Percentiles rank a stretch among this genome's conserved stretches.
Evolutionary conservation across 306 rosid species (phyloP).

Genomic region (Sphenostylis stenocarpa): DNA sequence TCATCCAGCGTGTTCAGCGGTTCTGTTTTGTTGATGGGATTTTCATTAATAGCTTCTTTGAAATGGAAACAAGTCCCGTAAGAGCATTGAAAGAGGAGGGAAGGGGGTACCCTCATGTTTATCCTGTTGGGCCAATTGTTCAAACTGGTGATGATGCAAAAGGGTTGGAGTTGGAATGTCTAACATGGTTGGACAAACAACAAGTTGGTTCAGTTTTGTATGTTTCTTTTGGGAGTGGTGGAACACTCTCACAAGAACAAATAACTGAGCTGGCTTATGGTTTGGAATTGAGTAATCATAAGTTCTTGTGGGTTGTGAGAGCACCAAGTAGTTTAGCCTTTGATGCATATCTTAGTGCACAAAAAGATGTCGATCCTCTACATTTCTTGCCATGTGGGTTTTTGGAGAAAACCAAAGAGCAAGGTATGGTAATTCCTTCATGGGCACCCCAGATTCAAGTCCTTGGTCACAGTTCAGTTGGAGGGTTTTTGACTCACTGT

Average conservation of each 20-base stretch:
- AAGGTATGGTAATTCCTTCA: constrained; percentile 18
- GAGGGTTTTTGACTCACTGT: constrained; percentile 29
- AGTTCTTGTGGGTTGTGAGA: constrained; percentile 4
- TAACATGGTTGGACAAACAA: constrained; percentile 31
- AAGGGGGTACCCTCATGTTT: constrained; percentile 10
- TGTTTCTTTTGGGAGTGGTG: constrained; percentile 38
- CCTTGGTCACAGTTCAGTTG: constrained; percentile 13
- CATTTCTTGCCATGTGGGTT: constrained; percentile 13
- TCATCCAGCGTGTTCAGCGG: background rate
- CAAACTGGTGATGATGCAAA: background rate
- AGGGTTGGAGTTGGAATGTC: background rate
- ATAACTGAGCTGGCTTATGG: background rate
- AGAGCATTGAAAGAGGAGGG: constrained; percentile 23
- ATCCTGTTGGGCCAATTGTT: constrained; percentile 21
- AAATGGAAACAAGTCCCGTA: constrained; percentile 17
- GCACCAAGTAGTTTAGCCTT: background rate
- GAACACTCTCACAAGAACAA: background rate
- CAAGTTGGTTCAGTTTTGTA: constrained; percentile 24
- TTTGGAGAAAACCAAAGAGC: constrained; percentile 25
- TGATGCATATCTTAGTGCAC: background rate
- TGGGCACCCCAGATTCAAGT: constrained; percentile 33
- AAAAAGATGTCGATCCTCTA: background rate
- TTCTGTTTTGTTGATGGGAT: constrained; percentile 18
- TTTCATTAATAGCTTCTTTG: constrained; percentile 16
- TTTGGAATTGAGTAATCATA: background rate